Evolutionary conservation across 176 grass and related monocot genomes (phyloP).

Genomic region (Poa pratensis): DNA sequence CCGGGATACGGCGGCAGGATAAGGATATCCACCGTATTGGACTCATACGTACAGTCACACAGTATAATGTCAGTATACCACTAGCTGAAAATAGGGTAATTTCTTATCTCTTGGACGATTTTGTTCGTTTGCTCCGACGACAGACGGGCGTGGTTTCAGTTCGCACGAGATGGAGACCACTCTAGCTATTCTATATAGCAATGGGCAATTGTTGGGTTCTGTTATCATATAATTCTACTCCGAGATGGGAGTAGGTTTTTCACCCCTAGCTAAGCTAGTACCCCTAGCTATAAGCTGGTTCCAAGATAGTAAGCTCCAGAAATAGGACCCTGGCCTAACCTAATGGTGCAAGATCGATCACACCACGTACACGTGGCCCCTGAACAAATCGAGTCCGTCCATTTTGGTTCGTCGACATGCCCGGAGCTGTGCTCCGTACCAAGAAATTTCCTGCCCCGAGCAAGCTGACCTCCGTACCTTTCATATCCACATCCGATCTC

Average conservation of each 20-base stretch:
- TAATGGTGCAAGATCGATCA: too few relatives aligned
- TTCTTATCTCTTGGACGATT: background rate
- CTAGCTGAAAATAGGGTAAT: background rate
- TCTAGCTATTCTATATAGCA: background rate
- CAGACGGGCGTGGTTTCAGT: background rate
- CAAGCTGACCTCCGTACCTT: background rate
- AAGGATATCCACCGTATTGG: constrained; percentile 11
- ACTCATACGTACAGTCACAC: background rate
- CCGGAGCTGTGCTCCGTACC: too few relatives aligned
- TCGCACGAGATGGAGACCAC: constrained; percentile 8
- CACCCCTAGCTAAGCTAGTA: too few relatives aligned
- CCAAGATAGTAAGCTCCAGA: background rate
- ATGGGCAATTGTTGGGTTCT: background rate
- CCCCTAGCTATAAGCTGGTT: background rate
- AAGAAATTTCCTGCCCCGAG: background rate
- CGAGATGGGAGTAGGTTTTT: too few relatives aligned
- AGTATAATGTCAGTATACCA: background rate
- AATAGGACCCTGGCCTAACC: background rate
- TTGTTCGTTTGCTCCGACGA: background rate
- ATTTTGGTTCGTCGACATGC: background rate
- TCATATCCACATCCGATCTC: background rate
- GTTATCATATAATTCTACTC: background rate
- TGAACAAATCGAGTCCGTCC: background rate
- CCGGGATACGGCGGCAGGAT: constrained; percentile 31
- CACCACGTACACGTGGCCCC: background rate